A percentile compares a stretch with the other conserved stretches of the same genome.
Evolutionary conservation across 805 yeast genomes (phyloP).

Genomic region (Starmerella floris): DNA sequence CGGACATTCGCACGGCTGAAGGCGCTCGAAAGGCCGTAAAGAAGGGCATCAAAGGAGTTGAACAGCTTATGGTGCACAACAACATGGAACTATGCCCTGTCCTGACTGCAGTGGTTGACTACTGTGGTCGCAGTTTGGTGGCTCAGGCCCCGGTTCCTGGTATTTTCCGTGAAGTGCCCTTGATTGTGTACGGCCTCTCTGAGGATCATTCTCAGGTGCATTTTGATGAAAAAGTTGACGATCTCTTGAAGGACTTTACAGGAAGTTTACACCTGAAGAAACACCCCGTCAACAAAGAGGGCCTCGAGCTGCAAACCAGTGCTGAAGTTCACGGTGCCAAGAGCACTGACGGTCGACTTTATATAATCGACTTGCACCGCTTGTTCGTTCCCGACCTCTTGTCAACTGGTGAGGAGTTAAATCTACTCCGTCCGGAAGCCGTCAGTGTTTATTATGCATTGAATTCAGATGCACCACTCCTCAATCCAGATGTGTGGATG

Average conservation of each 20-base stretch:
- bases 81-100: constrained; percentile 51
- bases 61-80: constrained; percentile 53
- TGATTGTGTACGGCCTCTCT: constrained; percentile 62
- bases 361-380: constrained; percentile 71
- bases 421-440: constrained; percentile 73
- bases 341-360: constrained; percentile 76
- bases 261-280: constrained; percentile 66
- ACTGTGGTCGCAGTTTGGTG: constrained; percentile 72
- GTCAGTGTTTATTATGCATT: constrained; percentile 40
- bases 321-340: constrained; percentile 71
- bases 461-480: constrained; percentile 30
- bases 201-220: constrained; percentile 44
- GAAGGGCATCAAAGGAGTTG: constrained; percentile 66
- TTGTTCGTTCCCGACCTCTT: constrained; percentile 73
- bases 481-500: constrained; percentile 71
- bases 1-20: constrained; percentile 59
- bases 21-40: constrained; percentile 71
- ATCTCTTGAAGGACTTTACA: constrained; percentile 46
- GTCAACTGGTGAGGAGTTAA: constrained; percentile 50
- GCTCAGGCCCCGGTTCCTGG: constrained; percentile 98
- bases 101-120: constrained; percentile 78
- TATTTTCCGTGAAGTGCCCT: constrained; percentile 41
- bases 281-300: constrained; percentile 40
- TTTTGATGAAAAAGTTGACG: constrained; percentile 40
- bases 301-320: constrained; percentile 47